These are phyloP conservation scores for Kurtzmaniella quercitrusa DNA, from an alignment of 1,139 yeast species.

Conservation along the genomic window DNA sequence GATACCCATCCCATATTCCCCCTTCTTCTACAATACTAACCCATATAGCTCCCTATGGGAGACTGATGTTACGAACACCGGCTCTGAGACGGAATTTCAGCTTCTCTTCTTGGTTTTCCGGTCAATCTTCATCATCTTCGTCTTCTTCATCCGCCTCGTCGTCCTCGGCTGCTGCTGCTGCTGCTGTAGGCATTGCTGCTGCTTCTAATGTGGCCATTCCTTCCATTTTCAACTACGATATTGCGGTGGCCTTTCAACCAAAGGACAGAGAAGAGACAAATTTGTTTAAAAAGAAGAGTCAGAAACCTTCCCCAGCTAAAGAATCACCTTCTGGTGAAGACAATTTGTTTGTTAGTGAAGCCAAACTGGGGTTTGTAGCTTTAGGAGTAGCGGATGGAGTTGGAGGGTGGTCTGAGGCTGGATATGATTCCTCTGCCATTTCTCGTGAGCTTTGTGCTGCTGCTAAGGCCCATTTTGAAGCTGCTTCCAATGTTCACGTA, in stretches of 20 bases:
- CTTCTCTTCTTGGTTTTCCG: slow-evolving; percentile 5
- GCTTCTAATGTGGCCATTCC: slow-evolving; percentile 16
- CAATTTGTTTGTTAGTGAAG: slow-evolving; percentile 58
- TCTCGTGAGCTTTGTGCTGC: slow-evolving; percentile 62
- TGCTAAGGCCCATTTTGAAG: slow-evolving; percentile 27
- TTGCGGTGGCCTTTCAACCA: slow-evolving; percentile 71
- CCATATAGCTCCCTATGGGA: slow-evolving; percentile 4
- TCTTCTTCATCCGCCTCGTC: slow-evolving; percentile 10
- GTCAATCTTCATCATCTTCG: slow-evolving; percentile 8
- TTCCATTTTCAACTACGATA: slow-evolving; percentile 38
- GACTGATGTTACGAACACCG: slow-evolving; percentile 1
- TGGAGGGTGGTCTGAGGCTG: slow-evolving; percentile 95
- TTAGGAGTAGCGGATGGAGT: slow-evolving; percentile 97
- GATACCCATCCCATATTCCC: too few species aligned
- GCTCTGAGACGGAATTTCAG: slow-evolving; percentile 5
- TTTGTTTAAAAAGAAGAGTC: slow-evolving; percentile 28
- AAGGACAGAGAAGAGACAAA: slow-evolving; percentile 56
- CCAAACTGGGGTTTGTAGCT: slow-evolving; percentile 48
- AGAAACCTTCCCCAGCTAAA: slow-evolving; percentile 29
- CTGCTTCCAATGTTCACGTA: slow-evolving; percentile 3
- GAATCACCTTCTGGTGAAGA: slow-evolving; percentile 83
- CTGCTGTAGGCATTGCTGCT: slow-evolving; percentile 14
- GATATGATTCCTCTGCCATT: slow-evolving; percentile 82
- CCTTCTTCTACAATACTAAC: not conserved
- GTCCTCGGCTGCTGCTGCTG: slow-evolving; percentile 11